Evolutionary conservation across 192 early-diverging fungal species (phyloP).

Genomic region (Obelidium mucronatum): DNA sequence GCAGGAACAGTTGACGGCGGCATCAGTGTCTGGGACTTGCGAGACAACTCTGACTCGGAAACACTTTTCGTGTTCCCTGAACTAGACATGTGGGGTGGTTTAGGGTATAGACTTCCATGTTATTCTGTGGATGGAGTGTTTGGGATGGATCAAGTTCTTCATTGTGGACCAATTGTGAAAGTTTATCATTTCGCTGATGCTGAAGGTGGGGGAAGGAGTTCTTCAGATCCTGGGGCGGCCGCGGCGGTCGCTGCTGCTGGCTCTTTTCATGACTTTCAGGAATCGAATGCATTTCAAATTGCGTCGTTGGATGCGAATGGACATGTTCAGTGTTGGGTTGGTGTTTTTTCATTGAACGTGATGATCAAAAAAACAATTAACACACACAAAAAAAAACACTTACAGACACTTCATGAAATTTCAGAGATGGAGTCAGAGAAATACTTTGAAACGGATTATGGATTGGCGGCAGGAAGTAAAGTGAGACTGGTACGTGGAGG

Average conservation of each 20-base stretch:
- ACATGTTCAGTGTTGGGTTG: constrained; percentile 50
- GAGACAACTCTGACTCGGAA: constrained; percentile 24
- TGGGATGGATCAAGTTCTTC: background rate
- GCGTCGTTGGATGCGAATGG: constrained; percentile 49
- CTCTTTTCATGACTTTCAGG: background rate
- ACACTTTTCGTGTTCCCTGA: background rate
- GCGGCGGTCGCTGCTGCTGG: no score
- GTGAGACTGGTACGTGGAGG: constrained; percentile 42
- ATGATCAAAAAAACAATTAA: background rate
- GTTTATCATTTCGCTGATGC: background rate
- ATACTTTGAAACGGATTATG: constrained; percentile 46
- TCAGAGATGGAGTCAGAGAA: constrained; percentile 18
- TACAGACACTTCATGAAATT: constrained; percentile 13
- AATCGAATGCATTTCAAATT: constrained; percentile 37
- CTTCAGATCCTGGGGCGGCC: no score
- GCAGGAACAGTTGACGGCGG: constrained; percentile 56
- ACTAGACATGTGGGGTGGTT: background rate
- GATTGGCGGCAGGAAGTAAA: constrained; percentile 48
- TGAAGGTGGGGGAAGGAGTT: no score
- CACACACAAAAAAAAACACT: background rate
- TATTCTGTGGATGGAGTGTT: constrained; percentile 34
- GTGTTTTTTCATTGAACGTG: constrained; percentile 25
- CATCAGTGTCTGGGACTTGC: constrained; percentile 53
- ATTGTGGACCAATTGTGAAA: constrained; percentile 3
- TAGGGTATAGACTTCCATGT: constrained; percentile 24